These are phyloP conservation scores for Parasitella parasitica DNA, from an alignment of 371 early-diverging fungal species.

Conservation along the genomic window DNA sequence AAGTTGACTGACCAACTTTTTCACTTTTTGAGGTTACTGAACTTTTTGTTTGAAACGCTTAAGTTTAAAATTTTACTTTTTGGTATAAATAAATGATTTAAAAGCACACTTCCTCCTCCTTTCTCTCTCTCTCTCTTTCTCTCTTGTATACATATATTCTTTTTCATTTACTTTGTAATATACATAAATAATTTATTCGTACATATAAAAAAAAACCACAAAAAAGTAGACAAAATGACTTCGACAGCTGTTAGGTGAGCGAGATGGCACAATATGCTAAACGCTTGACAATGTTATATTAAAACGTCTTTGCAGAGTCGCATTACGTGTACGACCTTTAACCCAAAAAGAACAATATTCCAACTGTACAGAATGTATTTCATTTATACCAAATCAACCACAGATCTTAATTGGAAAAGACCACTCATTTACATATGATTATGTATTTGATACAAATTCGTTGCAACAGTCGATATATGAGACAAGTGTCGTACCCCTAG, in stretches of 20 bases:
- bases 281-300: neutral
- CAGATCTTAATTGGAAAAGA: conserved; percentile 66
- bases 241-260: conserved; percentile 42
- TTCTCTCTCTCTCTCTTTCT: conserved; percentile 1
- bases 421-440: conserved; percentile 83
- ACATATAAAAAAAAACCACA: neutral
- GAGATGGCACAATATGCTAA: too few species aligned
- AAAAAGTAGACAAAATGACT: conserved; percentile 19
- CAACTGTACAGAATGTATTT: conserved; percentile 69
- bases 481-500: conserved; percentile 64
- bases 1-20: neutral
- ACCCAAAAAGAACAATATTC: conserved; percentile 73
- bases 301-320: conserved; percentile 56
- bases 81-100: neutral
- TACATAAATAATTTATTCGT: neutral
- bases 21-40: neutral
- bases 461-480: conserved; percentile 74
- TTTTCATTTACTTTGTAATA: neutral
- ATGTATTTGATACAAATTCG: conserved; percentile 74
- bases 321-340: conserved; percentile 79
- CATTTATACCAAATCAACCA: conserved; percentile 60
- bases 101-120: neutral
- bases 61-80: conserved; percentile 1
- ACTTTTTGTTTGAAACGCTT: conserved; percentile 8
- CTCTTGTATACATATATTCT: neutral